Evolutionary conservation across 2,329 filamentous ascomycete genomes (phyloP), one percentile per base, ranked within the genome.

Genomic region (Chaetomiaceae sp.): DNA sequence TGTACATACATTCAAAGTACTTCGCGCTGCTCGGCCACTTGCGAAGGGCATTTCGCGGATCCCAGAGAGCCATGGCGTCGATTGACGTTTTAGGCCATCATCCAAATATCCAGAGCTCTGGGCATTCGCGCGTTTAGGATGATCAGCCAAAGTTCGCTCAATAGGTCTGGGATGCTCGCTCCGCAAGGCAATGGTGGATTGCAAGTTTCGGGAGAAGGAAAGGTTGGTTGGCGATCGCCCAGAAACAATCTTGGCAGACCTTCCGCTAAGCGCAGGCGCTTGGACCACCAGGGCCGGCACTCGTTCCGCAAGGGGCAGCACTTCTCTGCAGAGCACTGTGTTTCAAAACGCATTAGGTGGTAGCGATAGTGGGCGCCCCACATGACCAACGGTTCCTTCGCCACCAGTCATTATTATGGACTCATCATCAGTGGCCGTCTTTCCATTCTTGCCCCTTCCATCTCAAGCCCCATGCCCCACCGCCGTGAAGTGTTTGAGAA

Each of bases 321-420:
- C 30, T 55, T n/a, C 42, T 42, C 25, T 44, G n/a, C 32, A 41
- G 48, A 20, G 41, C 21, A 34, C 25, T 27, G 25, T 32, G 55
- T 54, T 54, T 57, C 55, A 44, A 57, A 57, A 57, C 55, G 34
- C 40, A 9, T n/a, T n/a, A n/a, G n/a, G n/a, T n/a, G n/a, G n/a
- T n/a, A n/a, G n/a, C n/a, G n/a, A n/a, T 3, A 34, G 53, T 48
- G 48, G 48, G 38, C 23, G 9, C 16, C 42, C 45, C 34, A 34
- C 36, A 25, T 11, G 14, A 27, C n/a, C n/a, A n/a, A n/a, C n/a
- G 4, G 25, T 32, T 32, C 25, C 13, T 20, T 44, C 36, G 8
- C 21, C 21, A 27, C 53, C 50, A 56, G 21, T 42, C 40, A 43
- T 48, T 40, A 37, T 25, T n/a, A n/a, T n/a, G n/a, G n/a, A n/a